Evolutionary conservation across 306 rosid species (phyloP), one percentile per base, ranked within the genome.

Genomic region (Rosa rugosa): DNA sequence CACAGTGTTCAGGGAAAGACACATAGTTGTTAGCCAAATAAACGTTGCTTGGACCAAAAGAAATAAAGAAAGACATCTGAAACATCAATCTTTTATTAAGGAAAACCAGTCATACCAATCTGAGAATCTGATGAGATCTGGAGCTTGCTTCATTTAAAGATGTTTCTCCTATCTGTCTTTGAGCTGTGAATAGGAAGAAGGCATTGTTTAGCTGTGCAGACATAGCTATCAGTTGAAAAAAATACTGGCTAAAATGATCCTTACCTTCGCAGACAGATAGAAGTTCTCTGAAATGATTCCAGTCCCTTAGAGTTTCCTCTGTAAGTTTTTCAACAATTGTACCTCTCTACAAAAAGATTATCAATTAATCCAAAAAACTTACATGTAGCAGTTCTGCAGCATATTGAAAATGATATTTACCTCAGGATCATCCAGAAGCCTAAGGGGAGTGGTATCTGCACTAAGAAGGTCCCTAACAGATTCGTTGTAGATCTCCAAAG

Each of bases 341-440:
- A 45, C 98, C 99, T 82, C 98, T 90, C 99, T 96, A 83, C 82
- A 87, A 83, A 80, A 80, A 77, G 41, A 79, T 53, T 65, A 80
- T 80, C 69, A 56, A 53, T 89, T 66, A 80, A 86, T 72, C 59
- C 77, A 65, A 75, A 69, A 31, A 63, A 34, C 56, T 75, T 67
- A 50, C 69, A 71, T 27, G 14, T 25, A 76, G 57, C 36, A 75
- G n/a, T 79, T 75, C 60, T 69, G 11, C 45, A 73, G 36, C 77
- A 85, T 42, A 75, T 42, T 16, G 69, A 67, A 75, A 81, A 79
- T 47, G 77, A 82, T 56, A 59, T 56, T 82, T 86, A 96, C 99
- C 99, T 96, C 99, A 42, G 99, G 98, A 86, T 96, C 99, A 82
- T 96, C 99, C 84, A 96, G 97, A 84, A 96, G 97, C 79, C 99